phyloP scores from a whole-genome alignment of 2,329 filamentous ascomycete genomes.

The Microascus cirrosus region DNA sequence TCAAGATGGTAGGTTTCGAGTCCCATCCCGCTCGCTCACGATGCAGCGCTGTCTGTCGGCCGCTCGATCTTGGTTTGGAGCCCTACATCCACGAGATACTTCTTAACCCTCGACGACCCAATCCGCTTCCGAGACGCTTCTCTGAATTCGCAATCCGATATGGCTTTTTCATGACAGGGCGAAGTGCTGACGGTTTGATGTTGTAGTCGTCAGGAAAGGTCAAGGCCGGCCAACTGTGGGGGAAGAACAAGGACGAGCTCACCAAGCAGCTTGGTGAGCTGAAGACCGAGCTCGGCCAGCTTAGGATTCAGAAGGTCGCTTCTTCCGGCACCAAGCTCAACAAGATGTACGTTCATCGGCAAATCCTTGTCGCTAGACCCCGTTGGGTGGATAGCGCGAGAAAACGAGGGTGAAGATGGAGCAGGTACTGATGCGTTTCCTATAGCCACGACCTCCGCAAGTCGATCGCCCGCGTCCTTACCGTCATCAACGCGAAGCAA shows the following conservation, averaged over 20 bases:
- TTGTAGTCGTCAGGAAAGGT: constrained; percentile 52
- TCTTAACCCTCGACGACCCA: background rate
- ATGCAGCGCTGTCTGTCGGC: background rate
- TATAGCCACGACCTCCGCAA: constrained; percentile 95
- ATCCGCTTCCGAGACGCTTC: background rate
- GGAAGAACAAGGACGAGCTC: constrained; percentile 98
- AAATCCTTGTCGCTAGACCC: background rate
- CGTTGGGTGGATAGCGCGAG: background rate
- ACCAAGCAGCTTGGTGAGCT: constrained; percentile 89
- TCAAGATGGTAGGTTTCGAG: constrained; percentile 4
- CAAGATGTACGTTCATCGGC: constrained; percentile 65
- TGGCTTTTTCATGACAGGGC: background rate
- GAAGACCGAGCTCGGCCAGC: constrained; percentile 91
- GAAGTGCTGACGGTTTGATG: background rate
- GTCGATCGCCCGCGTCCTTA: constrained; percentile 97
- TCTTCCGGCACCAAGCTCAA: constrained; percentile 92
- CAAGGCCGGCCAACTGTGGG: constrained; percentile 95
- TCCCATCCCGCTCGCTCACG: background rate
- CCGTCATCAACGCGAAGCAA: constrained; percentile 99
- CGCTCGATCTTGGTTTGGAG: background rate
- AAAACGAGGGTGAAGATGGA: constrained; percentile 4
- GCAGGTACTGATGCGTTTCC: constrained; percentile 13
- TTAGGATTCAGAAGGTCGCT: constrained; percentile 97
- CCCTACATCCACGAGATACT: background rate
- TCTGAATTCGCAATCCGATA: background rate